phyloP scores from a whole-genome alignment of 2,329 filamentous ascomycete genomes.

The Aquanectria penicillioides region DNA sequence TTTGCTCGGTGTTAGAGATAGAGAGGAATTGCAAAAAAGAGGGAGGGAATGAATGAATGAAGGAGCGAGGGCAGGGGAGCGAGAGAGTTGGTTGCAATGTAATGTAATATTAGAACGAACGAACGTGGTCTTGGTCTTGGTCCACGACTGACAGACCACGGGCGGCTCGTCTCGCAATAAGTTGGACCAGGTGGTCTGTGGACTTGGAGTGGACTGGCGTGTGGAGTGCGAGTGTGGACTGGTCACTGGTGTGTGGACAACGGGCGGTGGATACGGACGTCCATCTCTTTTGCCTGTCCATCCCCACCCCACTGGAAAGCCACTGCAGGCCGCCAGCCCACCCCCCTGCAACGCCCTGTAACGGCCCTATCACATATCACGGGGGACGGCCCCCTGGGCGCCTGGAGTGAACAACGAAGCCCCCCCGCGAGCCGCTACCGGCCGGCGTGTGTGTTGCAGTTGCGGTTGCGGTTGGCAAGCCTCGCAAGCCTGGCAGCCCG shows the following conservation, averaged over 20 bases:
- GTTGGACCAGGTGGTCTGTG: no score
- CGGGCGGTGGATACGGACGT: constrained; percentile 13
- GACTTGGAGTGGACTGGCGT: no score
- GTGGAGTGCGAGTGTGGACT: no score
- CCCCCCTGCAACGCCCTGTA: constrained; percentile 4
- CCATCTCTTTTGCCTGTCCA: neutral
- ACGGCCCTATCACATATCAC: constrained; percentile 15
- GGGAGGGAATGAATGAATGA: neutral
- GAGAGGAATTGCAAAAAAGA: neutral
- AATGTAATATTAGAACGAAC: neutral
- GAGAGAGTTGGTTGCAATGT: no score
- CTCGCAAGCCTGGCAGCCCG: no score
- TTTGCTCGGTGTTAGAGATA: neutral
- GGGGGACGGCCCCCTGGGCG: neutral
- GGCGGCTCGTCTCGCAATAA: constrained; percentile 13
- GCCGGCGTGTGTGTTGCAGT: neutral
- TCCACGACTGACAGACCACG: constrained; percentile 10
- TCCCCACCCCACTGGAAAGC: constrained; percentile 3
- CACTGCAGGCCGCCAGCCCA: constrained; percentile 16
- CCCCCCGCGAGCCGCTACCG: constrained; percentile 15
- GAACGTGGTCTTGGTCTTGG: neutral
- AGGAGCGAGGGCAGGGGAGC: constrained; percentile 1
- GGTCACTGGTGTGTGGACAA: no score
- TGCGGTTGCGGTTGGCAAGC: neutral
- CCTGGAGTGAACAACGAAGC: constrained; percentile 18